phyloP scores from a whole-genome alignment of 2,329 filamentous ascomycete genomes.

The Alternaria sp. region DNA sequence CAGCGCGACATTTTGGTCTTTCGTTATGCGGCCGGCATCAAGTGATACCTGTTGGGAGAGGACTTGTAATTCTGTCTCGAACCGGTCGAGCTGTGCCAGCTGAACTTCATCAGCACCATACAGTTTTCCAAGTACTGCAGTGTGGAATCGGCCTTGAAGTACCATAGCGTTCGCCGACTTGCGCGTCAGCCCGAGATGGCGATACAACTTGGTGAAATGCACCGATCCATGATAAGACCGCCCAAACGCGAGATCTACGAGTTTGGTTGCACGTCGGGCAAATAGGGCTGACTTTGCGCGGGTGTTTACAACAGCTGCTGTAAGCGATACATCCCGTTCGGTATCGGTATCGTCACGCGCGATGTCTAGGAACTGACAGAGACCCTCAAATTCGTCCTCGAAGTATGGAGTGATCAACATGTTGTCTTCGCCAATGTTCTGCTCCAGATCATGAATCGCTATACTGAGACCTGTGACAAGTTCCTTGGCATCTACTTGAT shows the following conservation, averaged over 20 bases:
- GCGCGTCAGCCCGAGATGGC: constrained; percentile 37
- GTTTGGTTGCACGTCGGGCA: constrained; percentile 49
- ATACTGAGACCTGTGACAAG: constrained; percentile 39
- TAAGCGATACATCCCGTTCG: constrained; percentile 16
- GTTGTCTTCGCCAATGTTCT: constrained; percentile 39
- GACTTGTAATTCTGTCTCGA: constrained; percentile 52
- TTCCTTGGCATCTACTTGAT: constrained; percentile 42
- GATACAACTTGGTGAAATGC: constrained; percentile 35
- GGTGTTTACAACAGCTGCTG: constrained; percentile 24
- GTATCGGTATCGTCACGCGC: constrained; percentile 22
- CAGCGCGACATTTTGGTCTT: constrained; percentile 41
- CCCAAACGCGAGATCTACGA: constrained; percentile 16
- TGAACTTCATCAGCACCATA: constrained; percentile 47
- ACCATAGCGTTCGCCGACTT: constrained; percentile 31
- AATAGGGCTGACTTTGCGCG: constrained; percentile 44
- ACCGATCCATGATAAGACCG: constrained; percentile 22
- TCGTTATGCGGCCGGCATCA: constrained; percentile 46
- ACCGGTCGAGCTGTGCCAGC: constrained; percentile 52
- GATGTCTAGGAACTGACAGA: constrained; percentile 50
- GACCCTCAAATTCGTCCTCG: constrained; percentile 48
- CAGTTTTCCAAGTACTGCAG: constrained; percentile 40
- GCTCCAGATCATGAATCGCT: constrained; percentile 44
- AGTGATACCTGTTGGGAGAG: constrained; percentile 49
- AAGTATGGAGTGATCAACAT: constrained; percentile 44
- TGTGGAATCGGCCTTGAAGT: constrained; percentile 42